These are phyloP conservation scores for Penstemon eatonii DNA, from an alignment of 257 asterid genomes.

Conservation along the genomic window DNA sequence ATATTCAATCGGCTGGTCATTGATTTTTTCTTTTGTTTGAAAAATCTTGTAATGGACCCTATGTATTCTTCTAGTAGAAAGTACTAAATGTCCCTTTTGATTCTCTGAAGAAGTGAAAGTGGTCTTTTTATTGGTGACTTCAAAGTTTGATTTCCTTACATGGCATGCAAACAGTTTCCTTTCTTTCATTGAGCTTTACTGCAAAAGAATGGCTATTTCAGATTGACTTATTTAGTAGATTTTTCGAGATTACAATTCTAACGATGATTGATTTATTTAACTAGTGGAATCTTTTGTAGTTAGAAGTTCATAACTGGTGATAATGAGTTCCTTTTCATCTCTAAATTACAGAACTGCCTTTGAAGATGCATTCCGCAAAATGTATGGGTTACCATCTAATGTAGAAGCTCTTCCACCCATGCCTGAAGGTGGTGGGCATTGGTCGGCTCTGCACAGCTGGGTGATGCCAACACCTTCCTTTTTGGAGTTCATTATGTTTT, in stretches of 20 bases:
- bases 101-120: slow-evolving; percentile 3
- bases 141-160: neutral
- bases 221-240: slow-evolving; percentile 5
- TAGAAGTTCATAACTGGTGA: slow-evolving; percentile 18
- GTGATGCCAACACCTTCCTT: slow-evolving; percentile 98
- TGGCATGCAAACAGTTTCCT: neutral
- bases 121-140: neutral
- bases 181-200: neutral
- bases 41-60: slow-evolving; percentile 8
- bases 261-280: slow-evolving; percentile 12
- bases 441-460: slow-evolving; percentile 95
- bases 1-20: slow-evolving; percentile 12
- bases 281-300: slow-evolving; percentile 10
- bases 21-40: neutral
- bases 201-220: slow-evolving; percentile 2
- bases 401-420: slow-evolving; percentile 95
- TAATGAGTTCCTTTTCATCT: slow-evolving; percentile 14
- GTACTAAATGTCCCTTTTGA: neutral
- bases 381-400: slow-evolving; percentile 83
- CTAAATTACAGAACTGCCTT: slow-evolving; percentile 62
- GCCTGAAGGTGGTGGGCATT: slow-evolving; percentile 94
- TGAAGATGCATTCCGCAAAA: slow-evolving; percentile 75
- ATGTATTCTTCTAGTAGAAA: neutral
- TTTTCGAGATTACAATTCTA: neutral
- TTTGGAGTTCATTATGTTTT: slow-evolving; percentile 90